phyloP scores from a whole-genome alignment of 179 eudicot genomes.

The Actinidia polygama region DNA sequence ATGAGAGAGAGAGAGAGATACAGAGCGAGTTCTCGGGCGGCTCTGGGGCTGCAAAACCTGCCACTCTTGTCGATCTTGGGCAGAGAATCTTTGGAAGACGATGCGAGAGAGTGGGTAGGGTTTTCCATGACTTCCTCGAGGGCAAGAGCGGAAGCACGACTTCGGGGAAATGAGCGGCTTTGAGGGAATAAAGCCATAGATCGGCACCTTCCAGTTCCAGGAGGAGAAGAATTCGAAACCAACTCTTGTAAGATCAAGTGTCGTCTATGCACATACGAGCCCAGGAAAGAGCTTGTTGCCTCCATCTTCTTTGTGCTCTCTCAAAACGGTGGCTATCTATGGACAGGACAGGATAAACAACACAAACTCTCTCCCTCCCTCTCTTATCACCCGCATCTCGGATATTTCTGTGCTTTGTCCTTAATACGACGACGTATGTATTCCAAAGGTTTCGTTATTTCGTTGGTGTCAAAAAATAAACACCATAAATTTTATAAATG shows the following conservation, averaged over 20 bases:
- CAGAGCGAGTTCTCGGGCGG: conserved; percentile 92
- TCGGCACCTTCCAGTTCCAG: background rate
- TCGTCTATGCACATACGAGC: background rate
- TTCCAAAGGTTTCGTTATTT: background rate
- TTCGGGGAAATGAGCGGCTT: conserved; percentile 13
- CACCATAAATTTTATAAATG: too few species aligned
- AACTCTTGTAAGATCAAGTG: background rate
- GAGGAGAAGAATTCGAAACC: background rate
- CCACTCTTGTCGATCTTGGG: conserved; percentile 83
- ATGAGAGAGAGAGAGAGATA: conserved; percentile 28
- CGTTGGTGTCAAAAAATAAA: too few species aligned
- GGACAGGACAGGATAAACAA: too few species aligned
- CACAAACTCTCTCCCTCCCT: background rate
- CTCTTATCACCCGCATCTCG: background rate
- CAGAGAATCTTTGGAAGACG: conserved; percentile 27
- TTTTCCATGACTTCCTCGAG: conserved; percentile 21
- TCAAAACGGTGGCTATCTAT: background rate
- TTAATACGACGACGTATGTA: background rate
- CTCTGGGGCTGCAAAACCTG: conserved; percentile 91
- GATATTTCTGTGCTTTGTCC: background rate
- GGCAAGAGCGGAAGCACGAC: conserved; percentile 25
- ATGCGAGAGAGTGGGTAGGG: background rate
- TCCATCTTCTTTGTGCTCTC: background rate
- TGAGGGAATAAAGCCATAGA: conserved; percentile 8
- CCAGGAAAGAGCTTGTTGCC: conserved; percentile 12